These are phyloP conservation scores for Triadica sebifera DNA, from an alignment of 345 rosid genomes.

Conservation along the genomic window DNA sequence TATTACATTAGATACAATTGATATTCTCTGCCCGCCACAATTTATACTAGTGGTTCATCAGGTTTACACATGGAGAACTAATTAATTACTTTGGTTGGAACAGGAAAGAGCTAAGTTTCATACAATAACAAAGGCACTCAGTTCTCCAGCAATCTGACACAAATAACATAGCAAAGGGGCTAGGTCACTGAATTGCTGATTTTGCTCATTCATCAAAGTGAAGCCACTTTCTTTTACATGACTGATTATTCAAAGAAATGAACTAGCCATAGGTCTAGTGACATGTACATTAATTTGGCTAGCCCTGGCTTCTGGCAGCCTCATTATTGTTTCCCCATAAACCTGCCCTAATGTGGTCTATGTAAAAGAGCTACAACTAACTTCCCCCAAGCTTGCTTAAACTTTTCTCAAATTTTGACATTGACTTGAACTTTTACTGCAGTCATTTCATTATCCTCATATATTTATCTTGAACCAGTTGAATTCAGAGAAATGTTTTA, in stretches of 20 bases:
- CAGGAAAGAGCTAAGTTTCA: neutral
- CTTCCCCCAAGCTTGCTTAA: neutral
- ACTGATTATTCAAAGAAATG: conserved; percentile 1
- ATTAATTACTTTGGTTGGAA: neutral
- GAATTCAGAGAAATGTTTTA: neutral
- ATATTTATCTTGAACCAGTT: neutral
- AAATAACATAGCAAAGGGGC: neutral
- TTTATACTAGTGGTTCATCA: neutral
- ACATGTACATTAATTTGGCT: conserved; percentile 1
- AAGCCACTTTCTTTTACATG: neutral
- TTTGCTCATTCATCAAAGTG: neutral
- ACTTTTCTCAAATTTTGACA: neutral
- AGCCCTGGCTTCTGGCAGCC: neutral
- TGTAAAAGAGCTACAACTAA: neutral
- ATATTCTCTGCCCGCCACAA: neutral
- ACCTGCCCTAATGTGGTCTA: neutral
- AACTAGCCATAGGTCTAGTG: neutral
- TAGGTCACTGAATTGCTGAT: too few relatives aligned
- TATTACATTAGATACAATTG: neutral
- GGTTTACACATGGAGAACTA: neutral
- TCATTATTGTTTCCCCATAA: neutral
- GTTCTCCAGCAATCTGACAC: neutral
- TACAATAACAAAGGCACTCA: neutral
- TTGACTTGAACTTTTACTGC: neutral
- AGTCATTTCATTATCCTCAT: neutral